Evolutionary conservation across 208 protist genomes (phyloP).

Genomic region (Herpetomonas samuelpessoai): DNA sequence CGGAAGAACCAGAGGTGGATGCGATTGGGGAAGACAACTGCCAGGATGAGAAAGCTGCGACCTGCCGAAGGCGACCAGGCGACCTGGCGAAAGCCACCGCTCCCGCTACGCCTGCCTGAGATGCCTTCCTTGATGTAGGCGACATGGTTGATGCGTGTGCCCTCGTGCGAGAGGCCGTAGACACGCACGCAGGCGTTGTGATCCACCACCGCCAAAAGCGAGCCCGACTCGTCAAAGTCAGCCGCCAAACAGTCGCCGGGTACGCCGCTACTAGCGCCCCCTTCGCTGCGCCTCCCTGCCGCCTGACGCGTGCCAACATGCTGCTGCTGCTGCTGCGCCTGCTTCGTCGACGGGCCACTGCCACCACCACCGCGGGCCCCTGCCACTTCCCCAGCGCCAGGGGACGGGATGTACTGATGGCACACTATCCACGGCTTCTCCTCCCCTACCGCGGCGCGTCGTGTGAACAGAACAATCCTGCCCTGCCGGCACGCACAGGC

Average conservation of each 20-base stretch:
- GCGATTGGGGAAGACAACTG: slow-evolving; percentile 40
- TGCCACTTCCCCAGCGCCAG: slow-evolving; percentile 9
- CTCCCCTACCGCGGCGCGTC: slow-evolving; percentile 7
- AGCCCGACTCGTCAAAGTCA: slow-evolving; percentile 62
- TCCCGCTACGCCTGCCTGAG: slow-evolving; percentile 1
- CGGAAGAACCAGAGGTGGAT: slow-evolving; percentile 66
- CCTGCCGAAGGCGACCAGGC: slow-evolving; percentile 72
- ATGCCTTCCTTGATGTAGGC: slow-evolving; percentile 20
- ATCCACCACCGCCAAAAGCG: slow-evolving; percentile 59
- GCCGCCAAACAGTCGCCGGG: slow-evolving; percentile 39
- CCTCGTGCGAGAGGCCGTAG: slow-evolving; percentile 35
- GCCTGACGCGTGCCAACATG: neutral
- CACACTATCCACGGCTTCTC: slow-evolving; percentile 19
- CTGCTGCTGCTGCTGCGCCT: neutral
- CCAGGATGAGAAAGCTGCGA: slow-evolving; percentile 75
- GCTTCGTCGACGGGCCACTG: neutral
- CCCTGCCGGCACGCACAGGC: slow-evolving; percentile 55
- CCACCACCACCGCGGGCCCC: neutral
- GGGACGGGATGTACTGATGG: slow-evolving; percentile 9
- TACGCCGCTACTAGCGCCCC: no score
- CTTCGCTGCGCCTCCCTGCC: slow-evolving; percentile 7
- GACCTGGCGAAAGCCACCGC: slow-evolving; percentile 54
- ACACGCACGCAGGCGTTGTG: slow-evolving; percentile 48
- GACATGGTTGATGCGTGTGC: slow-evolving; percentile 25
- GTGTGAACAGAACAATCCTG: slow-evolving; percentile 43